These are phyloP conservation scores for Carex kokanica DNA, from an alignment of 176 grass and related monocot genomes.

Conservation along the genomic window DNA sequence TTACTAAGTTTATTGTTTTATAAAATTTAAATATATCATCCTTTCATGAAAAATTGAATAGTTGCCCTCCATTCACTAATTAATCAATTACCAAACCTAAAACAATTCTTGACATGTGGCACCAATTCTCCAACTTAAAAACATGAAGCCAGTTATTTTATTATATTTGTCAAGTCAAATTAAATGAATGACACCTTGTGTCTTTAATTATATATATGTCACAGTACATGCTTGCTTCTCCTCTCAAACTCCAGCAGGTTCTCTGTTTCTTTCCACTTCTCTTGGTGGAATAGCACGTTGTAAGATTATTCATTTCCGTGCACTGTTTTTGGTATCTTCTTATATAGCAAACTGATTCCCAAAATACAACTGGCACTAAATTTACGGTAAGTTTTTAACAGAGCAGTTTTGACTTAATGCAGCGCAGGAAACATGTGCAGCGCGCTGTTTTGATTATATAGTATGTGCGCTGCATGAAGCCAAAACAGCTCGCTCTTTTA, in stretches of 20 bases:
- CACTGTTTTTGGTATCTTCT: conserved; percentile 18
- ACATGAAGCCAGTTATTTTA: background rate
- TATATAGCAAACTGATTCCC: background rate
- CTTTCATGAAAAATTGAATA: conserved; percentile 1
- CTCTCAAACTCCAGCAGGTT: background rate
- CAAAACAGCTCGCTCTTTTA: too few relatives aligned
- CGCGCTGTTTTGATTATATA: too few relatives aligned
- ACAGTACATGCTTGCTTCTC: conserved; percentile 4
- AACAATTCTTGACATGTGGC: background rate
- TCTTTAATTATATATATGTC: background rate
- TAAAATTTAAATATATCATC: background rate
- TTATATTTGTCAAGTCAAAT: background rate
- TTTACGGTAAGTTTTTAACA: background rate
- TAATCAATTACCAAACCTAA: background rate
- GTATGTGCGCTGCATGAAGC: too few relatives aligned
- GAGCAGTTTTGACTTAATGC: too few relatives aligned
- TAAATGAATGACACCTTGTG: background rate
- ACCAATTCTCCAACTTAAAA: background rate
- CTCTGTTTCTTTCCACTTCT: conserved; percentile 19
- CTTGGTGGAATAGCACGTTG: conserved; percentile 13
- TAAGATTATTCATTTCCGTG: background rate
- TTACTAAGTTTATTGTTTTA: background rate
- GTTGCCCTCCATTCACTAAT: background rate
- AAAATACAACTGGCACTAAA: background rate
- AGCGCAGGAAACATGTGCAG: too few relatives aligned